Evolutionary conservation across 164 flowering plant genomes (phyloP).

Genomic region (Kalanchoe fedtschenkoi): DNA sequence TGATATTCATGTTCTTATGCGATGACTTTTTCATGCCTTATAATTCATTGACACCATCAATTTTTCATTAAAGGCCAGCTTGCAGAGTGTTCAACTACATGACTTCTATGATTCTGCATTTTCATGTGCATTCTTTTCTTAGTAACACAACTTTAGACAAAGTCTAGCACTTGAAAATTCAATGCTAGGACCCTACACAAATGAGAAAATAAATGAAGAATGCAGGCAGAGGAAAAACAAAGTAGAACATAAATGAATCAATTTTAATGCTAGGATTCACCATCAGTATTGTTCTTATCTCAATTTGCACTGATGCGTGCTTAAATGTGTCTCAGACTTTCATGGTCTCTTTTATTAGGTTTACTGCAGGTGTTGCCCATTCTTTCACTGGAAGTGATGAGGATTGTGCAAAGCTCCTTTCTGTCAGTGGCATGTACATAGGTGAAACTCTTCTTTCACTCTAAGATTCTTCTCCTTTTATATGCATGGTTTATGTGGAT

Average conservation of each 20-base stretch:
- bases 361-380: slow-evolving; percentile 75
- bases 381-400: slow-evolving; percentile 87
- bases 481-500: not conserved
- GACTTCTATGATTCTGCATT: not conserved
- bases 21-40: not conserved
- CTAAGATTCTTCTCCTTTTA: not conserved
- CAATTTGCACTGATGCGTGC: too few species aligned
- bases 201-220: not conserved
- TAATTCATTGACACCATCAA: not conserved
- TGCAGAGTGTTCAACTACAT: not conserved
- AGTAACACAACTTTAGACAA: not conserved
- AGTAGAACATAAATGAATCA: not conserved
- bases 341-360: slow-evolving; percentile 28
- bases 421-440: slow-evolving; percentile 58
- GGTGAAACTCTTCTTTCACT: slow-evolving; percentile 28
- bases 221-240: too few species aligned
- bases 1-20: not conserved
- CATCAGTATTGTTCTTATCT: too few species aligned
- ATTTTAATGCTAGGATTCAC: not conserved
- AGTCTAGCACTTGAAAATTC: not conserved
- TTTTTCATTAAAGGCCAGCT: not conserved
- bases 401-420: slow-evolving; percentile 70
- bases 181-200: not conserved
- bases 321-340: not conserved
- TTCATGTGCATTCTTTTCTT: not conserved